Evolutionary conservation across 2,329 filamentous ascomycete species (phyloP), one percentile per base, ranked within the genome.

Genomic region (Trichoderma endophyticum): DNA sequence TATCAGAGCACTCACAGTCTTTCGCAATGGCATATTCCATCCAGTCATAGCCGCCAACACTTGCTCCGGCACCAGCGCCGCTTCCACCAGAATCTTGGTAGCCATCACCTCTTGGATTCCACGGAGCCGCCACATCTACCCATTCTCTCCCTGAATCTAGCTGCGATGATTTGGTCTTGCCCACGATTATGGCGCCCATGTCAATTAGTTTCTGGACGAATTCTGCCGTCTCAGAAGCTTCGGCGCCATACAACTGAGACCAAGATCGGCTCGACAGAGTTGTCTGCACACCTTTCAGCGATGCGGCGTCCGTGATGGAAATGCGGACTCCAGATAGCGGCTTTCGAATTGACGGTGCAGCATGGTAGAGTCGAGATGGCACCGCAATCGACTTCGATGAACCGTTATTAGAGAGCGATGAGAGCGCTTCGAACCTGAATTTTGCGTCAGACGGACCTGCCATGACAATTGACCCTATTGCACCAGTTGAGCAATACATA

Each of bases 201-300:
- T 89, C 85, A 4, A 92, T 83, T 1, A 93, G 79, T 2, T 83
- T 81, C 65, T 89, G 86, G 0, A 90, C 83, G 1, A 86, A 82
- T 0, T 84, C 77, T 0, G 87, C 86, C 1, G 87, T 90, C 3
- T 75, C 76, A 2, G 79, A 83, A 4, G 77, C 77, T 0, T 83
- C 80, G 3, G 83, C 76, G 1, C 82, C 80, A 69, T 89, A 87
- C 3, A 91, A 78, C 39, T 85, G 80, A 26, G 84, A 85, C 83
- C 86, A 92, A 2, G 89, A 86, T 36, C 87, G 82, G 70, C 89
- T 91, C 0, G 89, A 90, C 36, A 86, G 82, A 1, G 84, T 84
- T 0, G 87, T 90, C 14, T 83, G 83, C 0, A 90, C 78, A 2
- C 90, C 90, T n/a, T 77, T 73, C 0, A 84, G 71, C 3, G 79